Percentiles rank a stretch among this genome's conserved stretches.
phyloP scores from a whole-genome alignment of 305 asterid species.

The Fraxinus velutina region DNA sequence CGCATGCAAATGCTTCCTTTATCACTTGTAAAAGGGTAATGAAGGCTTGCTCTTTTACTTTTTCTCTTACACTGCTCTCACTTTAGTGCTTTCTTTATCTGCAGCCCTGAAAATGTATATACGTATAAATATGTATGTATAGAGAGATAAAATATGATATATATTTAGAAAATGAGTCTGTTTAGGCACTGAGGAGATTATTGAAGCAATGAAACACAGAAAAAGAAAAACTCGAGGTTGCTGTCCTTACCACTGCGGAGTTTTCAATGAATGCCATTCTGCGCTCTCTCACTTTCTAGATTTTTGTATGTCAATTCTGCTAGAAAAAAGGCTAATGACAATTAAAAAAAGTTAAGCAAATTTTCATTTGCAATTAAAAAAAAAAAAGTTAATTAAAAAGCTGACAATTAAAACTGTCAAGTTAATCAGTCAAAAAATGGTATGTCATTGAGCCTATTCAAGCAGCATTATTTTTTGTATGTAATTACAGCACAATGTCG shows the following conservation, averaged over 20 bases:
- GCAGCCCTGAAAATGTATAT: conserved; percentile 19
- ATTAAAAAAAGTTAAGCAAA: too few species aligned
- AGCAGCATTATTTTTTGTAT: neutral
- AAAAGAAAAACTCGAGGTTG: conserved; percentile 59
- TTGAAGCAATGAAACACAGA: conserved; percentile 31
- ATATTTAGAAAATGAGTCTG: conserved; percentile 25
- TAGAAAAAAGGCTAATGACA: too few species aligned
- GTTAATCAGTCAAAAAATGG: too few species aligned
- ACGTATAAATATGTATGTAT: neutral
- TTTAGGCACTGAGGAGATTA: conserved; percentile 4
- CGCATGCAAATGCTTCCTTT: conserved; percentile 87
- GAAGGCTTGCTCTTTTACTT: conserved; percentile 45
- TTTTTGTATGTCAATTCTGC: neutral
- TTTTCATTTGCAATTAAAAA: too few species aligned
- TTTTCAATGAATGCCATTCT: conserved; percentile 31
- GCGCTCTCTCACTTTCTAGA: neutral
- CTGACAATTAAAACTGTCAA: too few species aligned
- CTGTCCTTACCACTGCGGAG: conserved; percentile 53
- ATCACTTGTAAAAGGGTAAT: conserved; percentile 74
- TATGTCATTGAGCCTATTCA: too few species aligned
- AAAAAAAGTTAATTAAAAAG: too few species aligned
- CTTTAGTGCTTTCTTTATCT: conserved; percentile 21
- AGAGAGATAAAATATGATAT: neutral
- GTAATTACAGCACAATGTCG: neutral
- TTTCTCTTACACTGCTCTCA: conserved; percentile 20